These are phyloP conservation scores for Aspergillus mulundensis DNA, from an alignment of 495 filamentous ascomycete species.

Conservation along the genomic window DNA sequence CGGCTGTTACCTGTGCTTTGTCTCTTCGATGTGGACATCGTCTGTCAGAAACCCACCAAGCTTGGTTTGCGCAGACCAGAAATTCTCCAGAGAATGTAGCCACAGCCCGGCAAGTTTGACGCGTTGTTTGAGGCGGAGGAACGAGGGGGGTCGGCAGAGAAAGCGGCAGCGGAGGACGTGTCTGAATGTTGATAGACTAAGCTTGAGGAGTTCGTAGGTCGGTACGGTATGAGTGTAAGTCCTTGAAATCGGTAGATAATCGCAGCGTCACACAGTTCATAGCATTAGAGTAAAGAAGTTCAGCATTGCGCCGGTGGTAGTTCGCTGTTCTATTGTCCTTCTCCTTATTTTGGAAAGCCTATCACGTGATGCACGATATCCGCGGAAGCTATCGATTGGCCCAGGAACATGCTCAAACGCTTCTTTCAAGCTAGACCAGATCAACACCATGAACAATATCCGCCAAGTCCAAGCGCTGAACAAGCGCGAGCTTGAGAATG, in stretches of 20 bases:
- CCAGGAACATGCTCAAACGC: not conserved
- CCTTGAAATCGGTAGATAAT: not conserved
- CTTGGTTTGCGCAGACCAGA: slow-evolving; percentile 33
- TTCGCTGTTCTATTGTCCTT: not conserved
- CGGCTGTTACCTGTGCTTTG: slow-evolving; percentile 40
- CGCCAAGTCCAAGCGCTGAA: slow-evolving; percentile 89
- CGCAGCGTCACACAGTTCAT: not conserved
- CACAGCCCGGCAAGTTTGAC: slow-evolving; percentile 12
- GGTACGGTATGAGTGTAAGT: not conserved
- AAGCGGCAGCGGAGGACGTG: slow-evolving; percentile 19
- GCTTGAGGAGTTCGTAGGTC: not conserved
- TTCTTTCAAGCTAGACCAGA: not conserved
- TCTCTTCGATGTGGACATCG: slow-evolving; percentile 40
- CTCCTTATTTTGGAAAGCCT: slow-evolving; percentile 4
- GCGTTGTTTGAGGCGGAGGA: slow-evolving; percentile 13
- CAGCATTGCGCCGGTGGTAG: not conserved
- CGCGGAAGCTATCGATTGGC: not conserved
- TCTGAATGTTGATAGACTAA: slow-evolving; percentile 2
- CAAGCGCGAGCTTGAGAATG: slow-evolving; percentile 89
- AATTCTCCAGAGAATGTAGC: slow-evolving; percentile 1
- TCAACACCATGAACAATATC: slow-evolving; percentile 75
- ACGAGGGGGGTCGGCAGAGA: slow-evolving; percentile 7
- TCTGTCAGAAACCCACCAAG: slow-evolving; percentile 39
- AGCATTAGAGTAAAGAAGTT: not conserved
- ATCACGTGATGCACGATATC: not conserved